phyloP scores from a whole-genome alignment of 169 alveolate species.

The Plasmodium berghei region DNA sequence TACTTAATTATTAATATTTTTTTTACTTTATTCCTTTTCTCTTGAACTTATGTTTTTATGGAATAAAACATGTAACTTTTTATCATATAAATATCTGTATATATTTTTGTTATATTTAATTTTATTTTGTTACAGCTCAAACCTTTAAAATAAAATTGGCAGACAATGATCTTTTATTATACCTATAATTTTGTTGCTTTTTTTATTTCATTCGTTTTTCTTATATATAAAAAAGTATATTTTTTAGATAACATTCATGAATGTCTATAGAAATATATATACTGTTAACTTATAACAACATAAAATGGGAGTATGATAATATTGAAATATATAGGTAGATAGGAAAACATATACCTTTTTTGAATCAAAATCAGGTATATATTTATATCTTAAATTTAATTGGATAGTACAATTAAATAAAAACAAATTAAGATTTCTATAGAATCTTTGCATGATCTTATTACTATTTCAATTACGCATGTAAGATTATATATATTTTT shows the following conservation, averaged over 20 bases:
- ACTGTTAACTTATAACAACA: too few species aligned
- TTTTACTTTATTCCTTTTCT: neutral
- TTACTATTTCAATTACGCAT: neutral
- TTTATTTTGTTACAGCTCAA: slow-evolving; percentile 15
- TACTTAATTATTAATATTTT: neutral
- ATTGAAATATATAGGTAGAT: too few species aligned
- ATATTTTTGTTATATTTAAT: slow-evolving; percentile 5
- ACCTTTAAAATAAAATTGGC: slow-evolving; percentile 15
- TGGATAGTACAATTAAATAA: neutral
- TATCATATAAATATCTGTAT: neutral
- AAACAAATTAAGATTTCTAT: neutral
- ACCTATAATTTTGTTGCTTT: neutral
- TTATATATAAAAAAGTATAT: neutral
- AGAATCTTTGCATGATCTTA: too few species aligned
- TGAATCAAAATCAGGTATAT: too few species aligned
- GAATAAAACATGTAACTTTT: neutral
- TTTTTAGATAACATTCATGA: too few species aligned
- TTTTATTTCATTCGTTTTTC: slow-evolving; percentile 25
- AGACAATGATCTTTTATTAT: slow-evolving; percentile 3
- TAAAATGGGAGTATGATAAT: too few species aligned
- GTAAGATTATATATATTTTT: neutral
- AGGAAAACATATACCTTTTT: too few species aligned
- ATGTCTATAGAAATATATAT: too few species aligned
- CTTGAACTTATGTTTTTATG: neutral
- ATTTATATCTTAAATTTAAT: neutral